Percentiles rank a stretch among this genome's conserved stretches.
These are phyloP conservation scores for Calocybe cyanea DNA, from an alignment of 768 basidiomycete genomes.

Conservation along the genomic window DNA sequence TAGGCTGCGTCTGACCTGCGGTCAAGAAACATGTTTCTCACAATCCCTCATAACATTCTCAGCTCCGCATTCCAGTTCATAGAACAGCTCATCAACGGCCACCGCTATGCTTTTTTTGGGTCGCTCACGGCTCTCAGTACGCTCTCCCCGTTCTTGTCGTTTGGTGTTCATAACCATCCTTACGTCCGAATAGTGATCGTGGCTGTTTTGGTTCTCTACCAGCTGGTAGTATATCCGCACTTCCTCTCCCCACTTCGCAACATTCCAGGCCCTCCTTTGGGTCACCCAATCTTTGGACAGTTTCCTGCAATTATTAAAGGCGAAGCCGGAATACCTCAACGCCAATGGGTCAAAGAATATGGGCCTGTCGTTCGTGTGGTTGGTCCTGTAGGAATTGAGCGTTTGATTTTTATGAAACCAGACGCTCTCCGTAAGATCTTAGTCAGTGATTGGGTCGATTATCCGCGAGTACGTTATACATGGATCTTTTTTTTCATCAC, in stretches of 20 bases:
- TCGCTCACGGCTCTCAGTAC: slow-evolving; percentile 3
- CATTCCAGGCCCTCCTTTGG: slow-evolving; percentile 34
- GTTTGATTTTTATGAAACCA: slow-evolving; percentile 40
- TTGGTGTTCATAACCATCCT: background rate
- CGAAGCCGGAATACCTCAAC: slow-evolving; percentile 42
- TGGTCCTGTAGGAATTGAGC: slow-evolving; percentile 42
- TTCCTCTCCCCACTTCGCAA: slow-evolving; percentile 35
- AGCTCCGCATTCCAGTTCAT: no score
- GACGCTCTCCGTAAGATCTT: slow-evolving; percentile 41
- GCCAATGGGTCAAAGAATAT: slow-evolving; percentile 42
- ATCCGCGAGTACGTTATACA: slow-evolving; percentile 36
- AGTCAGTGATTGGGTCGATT: slow-evolving; percentile 39
- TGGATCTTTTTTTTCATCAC: slow-evolving; percentile 25
- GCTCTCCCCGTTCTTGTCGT: background rate
- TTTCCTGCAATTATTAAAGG: slow-evolving; percentile 31
- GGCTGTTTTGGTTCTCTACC: slow-evolving; percentile 21
- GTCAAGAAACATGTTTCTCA: no score
- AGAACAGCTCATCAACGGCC: no score
- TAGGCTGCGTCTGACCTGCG: no score
- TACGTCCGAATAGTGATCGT: slow-evolving; percentile 3
- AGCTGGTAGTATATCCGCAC: slow-evolving; percentile 30
- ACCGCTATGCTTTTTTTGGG: background rate
- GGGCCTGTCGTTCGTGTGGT: slow-evolving; percentile 41
- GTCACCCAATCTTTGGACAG: slow-evolving; percentile 32
- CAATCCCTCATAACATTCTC: no score